Conservation (phyloP, 2,329 filamentous ascomycete genomes). For the Tolypocladium paradoxum region DNA sequence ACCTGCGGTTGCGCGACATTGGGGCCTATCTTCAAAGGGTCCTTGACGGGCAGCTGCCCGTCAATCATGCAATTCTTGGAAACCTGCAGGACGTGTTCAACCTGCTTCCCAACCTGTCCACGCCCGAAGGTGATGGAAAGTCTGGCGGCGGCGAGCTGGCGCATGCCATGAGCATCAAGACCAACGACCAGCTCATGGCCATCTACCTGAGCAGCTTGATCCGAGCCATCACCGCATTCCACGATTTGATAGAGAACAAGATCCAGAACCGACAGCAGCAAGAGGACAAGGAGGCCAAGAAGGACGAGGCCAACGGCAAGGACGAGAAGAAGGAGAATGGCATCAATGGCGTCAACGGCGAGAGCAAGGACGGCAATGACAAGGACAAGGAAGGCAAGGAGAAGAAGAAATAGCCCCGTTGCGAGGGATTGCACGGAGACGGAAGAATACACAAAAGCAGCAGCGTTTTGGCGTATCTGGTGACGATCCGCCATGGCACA, state of each 20-base stretch:
- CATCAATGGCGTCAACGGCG: conserved; percentile 26
- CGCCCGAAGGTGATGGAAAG: conserved; percentile 59
- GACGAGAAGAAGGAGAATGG: conserved; percentile 46
- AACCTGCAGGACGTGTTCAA: conserved; percentile 99
- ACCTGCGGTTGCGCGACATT: conserved; percentile 89
- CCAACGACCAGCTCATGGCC: conserved; percentile 96
- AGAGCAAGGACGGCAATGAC: conserved; percentile 37
- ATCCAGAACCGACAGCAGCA: conserved; percentile 97
- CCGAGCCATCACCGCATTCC: conserved; percentile 95
- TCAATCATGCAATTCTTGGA: conserved; percentile 94
- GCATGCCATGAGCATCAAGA: conserved; percentile 98
- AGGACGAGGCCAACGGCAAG: conserved; percentile 54
- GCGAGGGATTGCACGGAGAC: neutral
- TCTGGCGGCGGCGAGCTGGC: conserved; percentile 71
- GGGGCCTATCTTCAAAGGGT: conserved; percentile 94
- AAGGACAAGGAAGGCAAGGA: conserved; percentile 50
- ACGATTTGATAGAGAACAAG: conserved; percentile 99
- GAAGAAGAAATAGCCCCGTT: conserved; percentile 29
- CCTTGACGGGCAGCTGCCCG: conserved; percentile 78
- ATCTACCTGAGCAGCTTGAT: conserved; percentile 97
- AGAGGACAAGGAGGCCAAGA: conserved; percentile 87
- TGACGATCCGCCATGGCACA: neutral
- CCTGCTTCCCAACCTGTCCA: conserved; percentile 88
- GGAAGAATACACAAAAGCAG: neutral
- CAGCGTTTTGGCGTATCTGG: neutral